Evolutionary conservation across 768 basidiomycete genomes (phyloP), one percentile per base, ranked within the genome.

Genomic region (Lactifluus piperatus): DNA sequence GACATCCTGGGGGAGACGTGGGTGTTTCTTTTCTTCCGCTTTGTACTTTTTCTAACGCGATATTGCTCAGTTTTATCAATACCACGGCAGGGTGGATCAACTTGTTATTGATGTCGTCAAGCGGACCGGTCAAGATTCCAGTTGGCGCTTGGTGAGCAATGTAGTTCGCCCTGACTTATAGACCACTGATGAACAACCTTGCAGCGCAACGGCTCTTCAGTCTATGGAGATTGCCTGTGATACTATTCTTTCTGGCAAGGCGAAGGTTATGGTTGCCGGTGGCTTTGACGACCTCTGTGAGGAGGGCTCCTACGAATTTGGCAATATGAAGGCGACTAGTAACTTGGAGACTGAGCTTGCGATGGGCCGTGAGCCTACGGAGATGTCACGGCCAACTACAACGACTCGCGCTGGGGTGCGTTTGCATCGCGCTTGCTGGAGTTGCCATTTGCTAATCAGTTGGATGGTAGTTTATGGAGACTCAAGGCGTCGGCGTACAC

Each of bases 271-370:
- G 97, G 86, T 99, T 61, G 90, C 95, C 36, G 97, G 97, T 71
- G 97, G 97, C 58, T 97, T 94, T 75, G 97, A 99, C 68, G 97
- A 99, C 71, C 82, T 98, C 71, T 90, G 88, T 64, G 97, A 99
- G 73, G 97, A 99, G 74, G 97, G 95, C 18, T 97, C 95, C 8
- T 97, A 86, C 72, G 95, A 99, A 72, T 99, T 99, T 73, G 97
- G 94, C 51, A 97, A 98, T 78, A 99, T 99, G 97, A 97, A 97
- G 74, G 97, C 97, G 1, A 99, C 97, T 5, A 92, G 89, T 74
- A 97, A 95, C 68, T 87, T 94, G 1, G 91, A 94, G 72, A 91
- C 91, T 30, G 97, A 99, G 72, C 91, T 97, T 68, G 95, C 94
- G 4, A 97, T 97, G 89, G 97, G 97, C 62, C 94, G 97, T 65